Evolutionary conservation across 352 stramenopile species (phyloP), one percentile per base, ranked within the genome.

Genomic region (Pythium volutum): DNA sequence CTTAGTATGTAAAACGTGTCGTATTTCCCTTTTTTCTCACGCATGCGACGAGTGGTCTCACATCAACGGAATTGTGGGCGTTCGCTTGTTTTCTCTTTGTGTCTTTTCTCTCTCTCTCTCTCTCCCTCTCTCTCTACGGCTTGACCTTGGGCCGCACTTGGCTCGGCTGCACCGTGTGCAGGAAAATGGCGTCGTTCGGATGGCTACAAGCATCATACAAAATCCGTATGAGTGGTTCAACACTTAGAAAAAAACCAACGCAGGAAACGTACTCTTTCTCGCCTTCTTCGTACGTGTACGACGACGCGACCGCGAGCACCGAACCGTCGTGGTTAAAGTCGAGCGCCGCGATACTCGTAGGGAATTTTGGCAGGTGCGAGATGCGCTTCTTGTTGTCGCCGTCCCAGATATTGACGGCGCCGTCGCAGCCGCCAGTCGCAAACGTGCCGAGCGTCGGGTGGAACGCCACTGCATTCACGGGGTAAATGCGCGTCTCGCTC

Each of bases 271-370:
- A 91, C 87, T 98, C 95, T 68, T 97, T 96, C 64, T 98, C 96
- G 27, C 97, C 97, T 69, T 98, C 88, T 76, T 99, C 96, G 75
- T 98, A 99, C 4, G 96, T 98, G 80, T 99, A 99, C 26, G 89
- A 98, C 49, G 87, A 81, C 0, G 97, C 96, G 54, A 99, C 87
- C 16, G 96, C 97, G 25, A 99, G 78, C 53, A 97, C 71, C 1
- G 77, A 91, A 54, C 96, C 96, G 68, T 98, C 92, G 54, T 80
- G 65, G 66, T 94, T 98, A 71, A 98, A 99, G 48, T 96, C 90
- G 56, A 99, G 76, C 23, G 91, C 79, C 2, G 96, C 82, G 52
- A 99, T 91, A 55, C 89, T 93, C 16, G 83, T 93, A 26, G 84
- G 79, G 58, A 85, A 91, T 62, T 85, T 84, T 31, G 74, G 81